Evolutionary conservation across 2,329 filamentous ascomycete species (phyloP).

Genomic region (Sclerotinia minor): DNA sequence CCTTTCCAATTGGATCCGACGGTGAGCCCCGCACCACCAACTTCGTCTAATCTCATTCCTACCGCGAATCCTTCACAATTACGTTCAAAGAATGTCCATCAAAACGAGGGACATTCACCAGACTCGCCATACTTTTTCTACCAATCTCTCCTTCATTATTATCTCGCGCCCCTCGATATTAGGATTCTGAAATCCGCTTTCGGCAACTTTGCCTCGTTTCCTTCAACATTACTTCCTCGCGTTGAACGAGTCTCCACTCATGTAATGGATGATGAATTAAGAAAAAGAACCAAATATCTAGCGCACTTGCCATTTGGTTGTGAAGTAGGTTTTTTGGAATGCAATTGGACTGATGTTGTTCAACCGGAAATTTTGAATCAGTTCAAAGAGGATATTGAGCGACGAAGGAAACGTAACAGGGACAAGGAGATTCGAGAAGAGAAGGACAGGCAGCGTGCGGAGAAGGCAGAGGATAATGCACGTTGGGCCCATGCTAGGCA

Average conservation of each 20-base stretch:
- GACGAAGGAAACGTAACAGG: conserved; percentile 60
- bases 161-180: conserved; percentile 71
- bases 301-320: conserved; percentile 70
- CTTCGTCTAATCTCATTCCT: not conserved
- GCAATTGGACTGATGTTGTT: conserved; percentile 73
- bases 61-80: conserved; percentile 4
- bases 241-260: conserved; percentile 72
- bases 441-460: conserved; percentile 66
- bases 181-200: conserved; percentile 71
- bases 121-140: conserved; percentile 66
- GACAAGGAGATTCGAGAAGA: conserved; percentile 71
- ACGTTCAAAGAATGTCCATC: conserved; percentile 7
- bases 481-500: conserved; percentile 60
- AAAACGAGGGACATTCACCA: conserved; percentile 27
- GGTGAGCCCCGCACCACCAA: not conserved
- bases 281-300: conserved; percentile 69
- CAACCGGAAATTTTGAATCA: conserved; percentile 58
- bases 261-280: conserved; percentile 68
- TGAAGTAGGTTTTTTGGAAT: conserved; percentile 71
- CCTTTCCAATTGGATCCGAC: conserved; percentile 3
- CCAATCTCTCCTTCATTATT: conserved; percentile 69
- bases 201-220: conserved; percentile 65
- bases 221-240: conserved; percentile 67
- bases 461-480: conserved; percentile 67
- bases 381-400: conserved; percentile 64